Percentiles rank a stretch among this genome's conserved stretches.
Conservation (phyloP, 257 asterid genomes). For the Sherardia arvensis region DNA sequence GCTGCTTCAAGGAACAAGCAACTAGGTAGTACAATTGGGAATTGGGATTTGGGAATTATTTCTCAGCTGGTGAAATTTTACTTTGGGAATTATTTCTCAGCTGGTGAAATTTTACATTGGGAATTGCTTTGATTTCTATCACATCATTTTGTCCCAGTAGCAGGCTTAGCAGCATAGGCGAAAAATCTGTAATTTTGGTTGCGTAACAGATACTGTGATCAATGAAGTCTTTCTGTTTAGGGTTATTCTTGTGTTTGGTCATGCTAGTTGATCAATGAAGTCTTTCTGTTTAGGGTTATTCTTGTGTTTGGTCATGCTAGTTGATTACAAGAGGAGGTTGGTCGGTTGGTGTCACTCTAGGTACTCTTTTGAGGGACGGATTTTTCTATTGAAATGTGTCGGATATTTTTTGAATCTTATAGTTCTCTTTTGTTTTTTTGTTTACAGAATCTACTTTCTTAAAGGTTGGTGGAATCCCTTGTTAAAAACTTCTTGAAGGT, state of each 20-base stretch:
- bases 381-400: background rate
- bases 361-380: background rate
- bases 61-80: constrained; percentile 16
- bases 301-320: constrained; percentile 8
- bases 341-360: background rate
- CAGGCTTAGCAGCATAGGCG: constrained; percentile 10
- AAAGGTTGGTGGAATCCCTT: too few relatives aligned
- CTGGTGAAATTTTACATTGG: constrained; percentile 9
- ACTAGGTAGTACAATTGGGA: constrained; percentile 5
- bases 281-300: constrained; percentile 4
- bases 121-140: constrained; percentile 2
- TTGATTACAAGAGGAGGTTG: background rate
- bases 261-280: background rate
- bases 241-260: constrained; percentile 15
- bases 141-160: constrained; percentile 3
- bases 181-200: constrained; percentile 6
- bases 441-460: too few relatives aligned
- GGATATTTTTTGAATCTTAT: too few relatives aligned
- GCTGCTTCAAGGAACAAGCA: background rate
- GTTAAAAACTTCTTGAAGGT: too few relatives aligned
- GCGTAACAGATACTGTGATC: background rate
- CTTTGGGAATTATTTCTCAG: constrained; percentile 5
- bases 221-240: background rate
- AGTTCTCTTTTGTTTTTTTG: background rate
- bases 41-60: background rate